Evolutionary conservation across 2,329 filamentous ascomycete genomes (phyloP).

Genomic region (Stachybotrys elegans): DNA sequence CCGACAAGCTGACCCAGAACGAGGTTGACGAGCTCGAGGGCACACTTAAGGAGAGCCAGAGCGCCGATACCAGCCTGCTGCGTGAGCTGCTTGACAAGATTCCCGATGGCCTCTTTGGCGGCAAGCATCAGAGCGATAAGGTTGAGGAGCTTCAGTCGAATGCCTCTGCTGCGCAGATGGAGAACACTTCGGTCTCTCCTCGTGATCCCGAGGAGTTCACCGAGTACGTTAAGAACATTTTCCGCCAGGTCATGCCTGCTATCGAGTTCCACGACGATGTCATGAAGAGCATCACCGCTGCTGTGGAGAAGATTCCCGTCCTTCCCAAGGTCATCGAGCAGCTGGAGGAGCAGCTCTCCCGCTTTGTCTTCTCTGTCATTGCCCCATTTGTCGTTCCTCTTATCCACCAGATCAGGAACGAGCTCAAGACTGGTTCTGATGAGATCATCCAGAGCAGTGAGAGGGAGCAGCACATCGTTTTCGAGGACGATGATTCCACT

Average conservation of each 20-base stretch:
- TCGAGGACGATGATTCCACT: conserved; percentile 67
- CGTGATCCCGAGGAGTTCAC: conserved; percentile 82
- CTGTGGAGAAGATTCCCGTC: conserved; percentile 80
- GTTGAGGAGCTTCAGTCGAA: conserved; percentile 76
- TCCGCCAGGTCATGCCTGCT: conserved; percentile 78
- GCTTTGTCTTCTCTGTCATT: conserved; percentile 88
- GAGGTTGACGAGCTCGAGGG: conserved; percentile 86
- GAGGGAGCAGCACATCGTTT: conserved; percentile 81
- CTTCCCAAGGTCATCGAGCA: conserved; percentile 82
- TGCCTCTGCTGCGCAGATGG: conserved; percentile 68
- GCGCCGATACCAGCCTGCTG: conserved; percentile 66
- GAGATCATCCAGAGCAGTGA: conserved; percentile 84
- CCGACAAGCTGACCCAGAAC: conserved; percentile 85
- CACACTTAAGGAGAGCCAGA: conserved; percentile 62
- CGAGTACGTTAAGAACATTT: conserved; percentile 66
- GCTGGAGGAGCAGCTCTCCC: conserved; percentile 77
- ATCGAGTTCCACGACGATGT: conserved; percentile 89
- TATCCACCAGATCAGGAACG: conserved; percentile 79
- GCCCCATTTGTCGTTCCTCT: conserved; percentile 84
- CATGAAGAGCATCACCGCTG: conserved; percentile 70
- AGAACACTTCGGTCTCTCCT: conserved; percentile 69
- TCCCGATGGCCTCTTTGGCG: conserved; percentile 73
- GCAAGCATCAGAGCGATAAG: conserved; percentile 67
- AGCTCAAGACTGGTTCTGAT: conserved; percentile 78
- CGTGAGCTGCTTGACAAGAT: conserved; percentile 78